Conservation (phyloP, 164 flowering plant genomes). For the Magnolia kwangsiensis region DNA sequence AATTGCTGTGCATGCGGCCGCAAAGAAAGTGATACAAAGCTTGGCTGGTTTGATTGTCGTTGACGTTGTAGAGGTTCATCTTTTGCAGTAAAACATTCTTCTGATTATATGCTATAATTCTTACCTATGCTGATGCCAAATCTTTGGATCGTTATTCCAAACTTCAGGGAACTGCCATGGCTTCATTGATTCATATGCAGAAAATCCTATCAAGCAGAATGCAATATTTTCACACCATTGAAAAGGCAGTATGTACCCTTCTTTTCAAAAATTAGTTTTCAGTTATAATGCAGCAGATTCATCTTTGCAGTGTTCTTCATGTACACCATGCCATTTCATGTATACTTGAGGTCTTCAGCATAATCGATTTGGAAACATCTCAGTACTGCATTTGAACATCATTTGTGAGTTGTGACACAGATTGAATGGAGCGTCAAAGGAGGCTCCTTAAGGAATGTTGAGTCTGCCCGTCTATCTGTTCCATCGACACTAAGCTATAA, state of each 20-base stretch:
- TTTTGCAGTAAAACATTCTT: slow-evolving; percentile 1
- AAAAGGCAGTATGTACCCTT: slow-evolving; percentile 75
- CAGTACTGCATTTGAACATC: background rate
- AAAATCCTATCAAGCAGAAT: slow-evolving; percentile 80
- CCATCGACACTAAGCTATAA: slow-evolving; percentile 82
- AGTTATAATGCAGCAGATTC: background rate
- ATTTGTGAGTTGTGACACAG: slow-evolving; percentile 26
- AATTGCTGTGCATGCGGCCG: slow-evolving; percentile 92
- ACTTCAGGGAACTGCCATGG: slow-evolving; percentile 94
- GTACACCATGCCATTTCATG: background rate
- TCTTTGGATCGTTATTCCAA: slow-evolving; percentile 5
- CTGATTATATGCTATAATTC: slow-evolving; percentile 1
- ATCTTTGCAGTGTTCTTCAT: background rate
- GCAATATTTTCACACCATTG: slow-evolving; percentile 76
- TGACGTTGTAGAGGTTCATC: slow-evolving; percentile 93
- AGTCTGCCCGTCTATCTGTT: slow-evolving; percentile 89
- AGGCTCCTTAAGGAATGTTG: slow-evolving; percentile 80
- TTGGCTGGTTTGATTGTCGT: slow-evolving; percentile 85
- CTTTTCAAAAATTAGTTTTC: background rate
- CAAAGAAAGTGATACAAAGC: slow-evolving; percentile 58
- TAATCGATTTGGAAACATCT: background rate
- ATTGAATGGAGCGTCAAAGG: slow-evolving; percentile 97
- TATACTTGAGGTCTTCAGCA: background rate
- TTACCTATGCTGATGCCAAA: background rate
- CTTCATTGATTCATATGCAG: slow-evolving; percentile 95